Base-by-base conservation (phyloP, 768 basidiomycete genomes). In the Naganishia antarctica region DNA sequence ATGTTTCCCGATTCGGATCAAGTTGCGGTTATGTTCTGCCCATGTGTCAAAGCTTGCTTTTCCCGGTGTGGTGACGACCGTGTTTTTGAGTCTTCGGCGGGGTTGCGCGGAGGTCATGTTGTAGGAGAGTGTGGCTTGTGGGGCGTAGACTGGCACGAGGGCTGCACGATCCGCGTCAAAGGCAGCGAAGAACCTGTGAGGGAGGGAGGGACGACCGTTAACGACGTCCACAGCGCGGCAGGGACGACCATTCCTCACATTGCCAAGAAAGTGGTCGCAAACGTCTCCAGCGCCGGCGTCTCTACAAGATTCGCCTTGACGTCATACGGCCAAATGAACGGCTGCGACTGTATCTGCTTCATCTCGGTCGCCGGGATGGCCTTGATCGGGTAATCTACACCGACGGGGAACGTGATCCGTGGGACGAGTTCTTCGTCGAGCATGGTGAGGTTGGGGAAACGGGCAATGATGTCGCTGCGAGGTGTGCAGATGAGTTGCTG, bases 71-170 rank as follows among this genome's bases (percentile, higher is more conserved):
- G 34, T 21, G 43, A 31, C 43, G 25, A 29, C 41, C n/a, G 32
- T 37, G 41, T 44, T n/a, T 28, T 32, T 41, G 23, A 16, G 8
- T 45, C 90, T 88, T 16, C 92, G 87, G 7, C 82, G 75, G 4
- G 90, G 90, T 66, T 93, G 88, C 6, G 83, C 74, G 1, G 92
- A 93, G 74, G 92, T 93, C 70, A 85, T 84, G 21, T 87, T 88
- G 74, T 87, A 88, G 0, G 92, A 96, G 75, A 97, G 92, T 8
- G 91, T 93, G n/a, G 93, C 89, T 12, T 83, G 79, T 0, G 88
- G 85, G 65, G 89, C 84, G 74, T 98, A 99, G 21, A 83, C 90
- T 48, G 86, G 81, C 16, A 83, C 71, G 6, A 97, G 82, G 0
- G 81, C 78, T 0, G 82, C 78, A 18, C 94, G 85, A 68, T 89